Conservation (phyloP, 768 basidiomycete species). For the Leccinum obscurum region DNA sequence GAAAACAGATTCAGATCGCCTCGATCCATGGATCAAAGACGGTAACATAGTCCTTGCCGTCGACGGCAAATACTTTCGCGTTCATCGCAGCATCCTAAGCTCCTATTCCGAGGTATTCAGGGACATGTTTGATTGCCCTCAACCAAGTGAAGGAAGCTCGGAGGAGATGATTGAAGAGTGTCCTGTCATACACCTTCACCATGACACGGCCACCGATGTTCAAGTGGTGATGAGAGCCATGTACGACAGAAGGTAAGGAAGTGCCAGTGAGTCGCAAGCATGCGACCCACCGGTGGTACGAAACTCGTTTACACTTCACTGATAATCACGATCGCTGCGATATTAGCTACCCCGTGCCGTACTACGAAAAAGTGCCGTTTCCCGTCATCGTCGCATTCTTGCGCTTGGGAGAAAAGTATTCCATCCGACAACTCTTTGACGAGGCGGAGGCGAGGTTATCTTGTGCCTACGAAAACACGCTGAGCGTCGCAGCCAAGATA, state of each 20-base stretch:
- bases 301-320: not conserved
- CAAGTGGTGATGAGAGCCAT: slow-evolving; percentile 19
- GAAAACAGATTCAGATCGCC: slow-evolving; percentile 3
- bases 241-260: slow-evolving; percentile 19
- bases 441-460: slow-evolving; percentile 13
- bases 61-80: slow-evolving; percentile 6
- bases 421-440: slow-evolving; percentile 10
- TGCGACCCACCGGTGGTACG: not conserved
- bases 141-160: not conserved
- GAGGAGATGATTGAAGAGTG: slow-evolving; percentile 10
- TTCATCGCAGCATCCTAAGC: slow-evolving; percentile 5
- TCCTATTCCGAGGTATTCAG: slow-evolving; percentile 8
- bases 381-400: slow-evolving; percentile 12
- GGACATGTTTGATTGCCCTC: slow-evolving; percentile 4
- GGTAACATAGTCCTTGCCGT: slow-evolving; percentile 8
- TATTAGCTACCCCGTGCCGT: slow-evolving; percentile 14
- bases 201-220: slow-evolving; percentile 13
- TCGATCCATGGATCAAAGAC: slow-evolving; percentile 9
- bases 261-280: no score
- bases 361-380: slow-evolving; percentile 9
- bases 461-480: slow-evolving; percentile 1
- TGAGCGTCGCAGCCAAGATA: slow-evolving; percentile 1
- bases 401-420: slow-evolving; percentile 26
- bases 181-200: slow-evolving; percentile 20
- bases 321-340: not conserved